These are phyloP conservation scores for Serendipita sp. DNA, from an alignment of 768 basidiomycete species.

Conservation along the genomic window DNA sequence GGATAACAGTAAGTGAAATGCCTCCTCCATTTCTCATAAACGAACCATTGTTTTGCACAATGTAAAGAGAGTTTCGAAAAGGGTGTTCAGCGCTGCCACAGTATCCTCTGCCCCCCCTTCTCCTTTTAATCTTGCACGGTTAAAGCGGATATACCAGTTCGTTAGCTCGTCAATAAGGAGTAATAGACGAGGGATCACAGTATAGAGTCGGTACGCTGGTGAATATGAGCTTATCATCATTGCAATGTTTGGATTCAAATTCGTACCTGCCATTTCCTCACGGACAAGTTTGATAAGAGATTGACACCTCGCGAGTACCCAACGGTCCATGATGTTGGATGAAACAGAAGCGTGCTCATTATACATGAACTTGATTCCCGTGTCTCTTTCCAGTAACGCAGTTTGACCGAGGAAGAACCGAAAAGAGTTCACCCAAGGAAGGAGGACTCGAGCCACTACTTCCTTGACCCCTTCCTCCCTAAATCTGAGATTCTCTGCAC, in stretches of 20 bases:
- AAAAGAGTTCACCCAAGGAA: constrained; percentile 98
- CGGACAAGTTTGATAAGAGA: constrained; percentile 83
- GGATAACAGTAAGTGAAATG: neutral
- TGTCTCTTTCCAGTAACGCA: constrained; percentile 66
- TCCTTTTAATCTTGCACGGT: constrained; percentile 88
- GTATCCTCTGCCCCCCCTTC: constrained; percentile 86
- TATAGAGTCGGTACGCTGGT: constrained; percentile 78
- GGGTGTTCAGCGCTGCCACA: constrained; percentile 72
- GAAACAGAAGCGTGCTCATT: constrained; percentile 71
- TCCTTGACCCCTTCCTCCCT: constrained; percentile 96
- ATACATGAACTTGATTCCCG: constrained; percentile 65
- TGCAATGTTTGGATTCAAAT: neutral
- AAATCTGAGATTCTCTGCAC: constrained; percentile 95
- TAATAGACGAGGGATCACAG: constrained; percentile 86
- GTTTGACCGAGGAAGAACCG: constrained; percentile 98
- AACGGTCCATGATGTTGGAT: constrained; percentile 93
- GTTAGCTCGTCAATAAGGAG: constrained; percentile 91
- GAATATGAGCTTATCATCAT: neutral
- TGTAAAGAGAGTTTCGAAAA: constrained; percentile 90
- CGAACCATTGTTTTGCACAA: constrained; percentile 87
- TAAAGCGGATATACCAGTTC: constrained; percentile 99
- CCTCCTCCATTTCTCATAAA: constrained; percentile 8
- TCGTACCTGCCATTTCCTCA: constrained; percentile 74
- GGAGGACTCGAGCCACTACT: constrained; percentile 86
- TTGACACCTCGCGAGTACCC: constrained; percentile 97